Evolutionary conservation across 352 stramenopile genomes (phyloP).

Genomic region (Phytopythium cucurbitacearum): DNA sequence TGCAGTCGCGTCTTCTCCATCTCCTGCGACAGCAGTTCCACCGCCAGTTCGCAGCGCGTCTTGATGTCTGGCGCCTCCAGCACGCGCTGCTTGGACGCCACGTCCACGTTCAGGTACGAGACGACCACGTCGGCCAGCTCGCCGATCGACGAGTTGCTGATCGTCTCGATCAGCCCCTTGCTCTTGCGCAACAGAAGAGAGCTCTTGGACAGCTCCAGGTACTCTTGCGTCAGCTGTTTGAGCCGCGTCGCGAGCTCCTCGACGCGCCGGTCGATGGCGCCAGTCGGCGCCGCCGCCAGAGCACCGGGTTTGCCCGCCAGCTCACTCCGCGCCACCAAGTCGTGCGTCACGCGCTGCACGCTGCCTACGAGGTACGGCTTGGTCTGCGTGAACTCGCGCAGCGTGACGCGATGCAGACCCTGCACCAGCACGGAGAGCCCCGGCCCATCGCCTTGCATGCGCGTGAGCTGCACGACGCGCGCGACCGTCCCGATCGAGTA

Average conservation of each 20-base stretch:
- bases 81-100: conserved; percentile 53
- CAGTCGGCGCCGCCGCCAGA: neutral
- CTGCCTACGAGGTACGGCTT: conserved; percentile 54
- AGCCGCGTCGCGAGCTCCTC: conserved; percentile 38
- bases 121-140: conserved; percentile 67
- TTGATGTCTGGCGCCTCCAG: conserved; percentile 42
- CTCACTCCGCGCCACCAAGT: conserved; percentile 10
- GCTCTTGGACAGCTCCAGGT: conserved; percentile 61
- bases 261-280: conserved; percentile 16
- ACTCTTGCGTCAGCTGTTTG: conserved; percentile 65
- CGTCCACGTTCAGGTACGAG: conserved; percentile 57
- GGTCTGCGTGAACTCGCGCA: conserved; percentile 43
- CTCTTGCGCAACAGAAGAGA: conserved; percentile 50
- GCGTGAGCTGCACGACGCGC: conserved; percentile 73
- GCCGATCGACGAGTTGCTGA: conserved; percentile 51
- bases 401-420: conserved; percentile 45
- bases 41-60: conserved; percentile 40
- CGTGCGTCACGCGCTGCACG: conserved; percentile 27
- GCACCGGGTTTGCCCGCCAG: conserved; percentile 6
- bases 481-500: conserved; percentile 60
- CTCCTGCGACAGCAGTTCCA: conserved; percentile 44
- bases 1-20: conserved; percentile 61
- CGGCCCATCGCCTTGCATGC: conserved; percentile 38
- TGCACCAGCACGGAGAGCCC: conserved; percentile 72
- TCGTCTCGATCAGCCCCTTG: conserved; percentile 55